Conservation (phyloP, 495 filamentous ascomycete species). For the Platismatia glauca region DNA sequence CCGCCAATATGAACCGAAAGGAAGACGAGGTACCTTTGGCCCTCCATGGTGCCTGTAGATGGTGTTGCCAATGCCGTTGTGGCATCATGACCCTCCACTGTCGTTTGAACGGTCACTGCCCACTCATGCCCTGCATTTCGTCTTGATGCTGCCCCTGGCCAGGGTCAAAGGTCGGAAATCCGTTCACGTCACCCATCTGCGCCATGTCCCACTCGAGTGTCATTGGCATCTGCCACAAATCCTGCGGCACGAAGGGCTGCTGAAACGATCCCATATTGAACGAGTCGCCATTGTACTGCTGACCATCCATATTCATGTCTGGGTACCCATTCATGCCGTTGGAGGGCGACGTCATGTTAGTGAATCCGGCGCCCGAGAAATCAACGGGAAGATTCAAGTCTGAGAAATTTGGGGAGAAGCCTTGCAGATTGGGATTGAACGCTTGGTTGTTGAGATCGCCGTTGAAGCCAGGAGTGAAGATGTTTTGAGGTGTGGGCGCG, state of each 20-base stretch:
- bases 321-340: conserved; percentile 28
- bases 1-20: not conserved
- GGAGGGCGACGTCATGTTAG: conserved; percentile 29
- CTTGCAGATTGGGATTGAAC: conserved; percentile 26
- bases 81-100: not conserved
- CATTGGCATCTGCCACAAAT: conserved; percentile 94
- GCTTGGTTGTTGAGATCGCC: conserved; percentile 21
- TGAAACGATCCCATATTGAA: conserved; percentile 52
- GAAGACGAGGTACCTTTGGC: not conserved
- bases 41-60: not conserved
- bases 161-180: conserved; percentile 8
- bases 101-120: not conserved
- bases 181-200: conserved; percentile 53
- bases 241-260: conserved; percentile 91
- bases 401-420: conserved; percentile 33
- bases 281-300: conserved; percentile 27
- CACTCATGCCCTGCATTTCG: not conserved
- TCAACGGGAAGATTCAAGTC: conserved; percentile 21
- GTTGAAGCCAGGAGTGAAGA: conserved; percentile 20
- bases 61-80: not conserved
- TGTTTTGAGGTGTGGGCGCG: conserved; percentile 8
- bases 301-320: conserved; percentile 28
- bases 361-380: conserved; percentile 19
- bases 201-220: conserved; percentile 98
- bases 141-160: not conserved